A percentile compares a stretch with the other conserved stretches of the same genome.
phyloP scores from a whole-genome alignment of 768 basidiomycete genomes.

The Tulasnella sp. region DNA sequence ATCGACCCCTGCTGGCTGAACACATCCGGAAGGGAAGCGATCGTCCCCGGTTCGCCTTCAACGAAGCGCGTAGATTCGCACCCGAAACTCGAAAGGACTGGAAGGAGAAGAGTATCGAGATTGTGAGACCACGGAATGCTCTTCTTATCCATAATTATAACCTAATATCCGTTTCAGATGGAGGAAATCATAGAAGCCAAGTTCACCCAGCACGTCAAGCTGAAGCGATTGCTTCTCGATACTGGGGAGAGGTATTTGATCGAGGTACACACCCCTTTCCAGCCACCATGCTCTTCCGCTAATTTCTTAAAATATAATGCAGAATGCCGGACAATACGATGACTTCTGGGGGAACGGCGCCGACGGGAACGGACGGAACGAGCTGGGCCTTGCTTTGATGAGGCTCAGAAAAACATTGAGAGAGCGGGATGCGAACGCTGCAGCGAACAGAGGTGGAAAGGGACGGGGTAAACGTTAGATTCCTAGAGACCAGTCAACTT shows the following conservation, averaged over 20 bases:
- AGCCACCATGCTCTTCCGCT: background rate
- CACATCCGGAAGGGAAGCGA: constrained; percentile 14
- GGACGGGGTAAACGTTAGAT: background rate
- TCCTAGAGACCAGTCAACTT: background rate
- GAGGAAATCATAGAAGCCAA: constrained; percentile 15
- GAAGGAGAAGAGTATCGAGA: constrained; percentile 12
- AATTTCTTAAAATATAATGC: background rate
- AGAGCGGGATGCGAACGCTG: background rate
- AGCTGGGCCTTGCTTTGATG: constrained; percentile 18
- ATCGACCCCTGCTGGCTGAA: constrained; percentile 15
- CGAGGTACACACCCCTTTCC: constrained; percentile 10
- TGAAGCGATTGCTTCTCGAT: constrained; percentile 11
- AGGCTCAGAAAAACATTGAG: constrained; percentile 1
- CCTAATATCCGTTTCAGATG: constrained; percentile 12
- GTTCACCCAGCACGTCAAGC: constrained; percentile 15
- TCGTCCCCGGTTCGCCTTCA: constrained; percentile 10
- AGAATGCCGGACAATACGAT: constrained; percentile 10
- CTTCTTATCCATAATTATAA: background rate
- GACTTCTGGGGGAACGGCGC: constrained; percentile 17
- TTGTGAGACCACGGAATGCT: background rate
- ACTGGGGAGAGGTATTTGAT: constrained; percentile 16
- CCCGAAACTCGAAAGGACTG: constrained; percentile 13
- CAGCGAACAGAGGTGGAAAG: background rate
- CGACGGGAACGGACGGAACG: constrained; percentile 16
- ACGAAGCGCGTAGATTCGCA: constrained; percentile 13